Evolutionary conservation across 345 rosid genomes (phyloP), one percentile per base, ranked within the genome.

Genomic region (Salix exigua): DNA sequence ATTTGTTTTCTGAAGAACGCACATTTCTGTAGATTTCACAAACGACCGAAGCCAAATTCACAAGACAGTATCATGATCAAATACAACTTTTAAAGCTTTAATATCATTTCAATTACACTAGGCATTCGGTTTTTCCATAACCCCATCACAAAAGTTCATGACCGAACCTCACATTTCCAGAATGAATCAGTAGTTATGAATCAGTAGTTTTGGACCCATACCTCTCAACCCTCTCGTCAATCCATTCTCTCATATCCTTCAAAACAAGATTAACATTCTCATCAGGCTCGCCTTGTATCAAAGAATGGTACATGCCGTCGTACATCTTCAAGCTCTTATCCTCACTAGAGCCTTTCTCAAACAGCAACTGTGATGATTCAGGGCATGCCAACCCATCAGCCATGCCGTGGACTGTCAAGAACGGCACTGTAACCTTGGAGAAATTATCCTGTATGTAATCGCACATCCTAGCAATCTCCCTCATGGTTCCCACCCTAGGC

Each of bases 201-300:
- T n/a, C n/a, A n/a, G 30, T 28, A 28, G 30, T 28, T 68, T 77
- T 80, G 13, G 89, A 62, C 46, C 90, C 94, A 69, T 87, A 91
- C 81, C 86, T 89, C 75, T 79, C 84, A 16, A 88, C 97, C 76
- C 96, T 89, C 81, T 88, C 92, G 73, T 91, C 98, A 50, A 95
- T 95, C 99, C 99, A 93, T 76, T 91, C 98, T 82, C 97, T 87
- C 99, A 89, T 96, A 70, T 96, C 99, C 75, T 82, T 89, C 87
- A 96, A 77, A 18, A 93, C 97, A 37, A 89, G 78, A 62, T 83
- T 68, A 16, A 89, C 97, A 70, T 85, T 86, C 83, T 91, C 97
- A 50, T 93, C 97, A 2, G 97, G 91, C 88, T 96, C 99, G 16
- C 98, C 98, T 75, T 96, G 97, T 26, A 96, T 81, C 84, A 96